Percentiles rank a stretch among this genome's conserved stretches.
These are phyloP conservation scores for Aspergillus intermedius DNA, from an alignment of 2,329 filamentous ascomycete species.

Conservation along the genomic window DNA sequence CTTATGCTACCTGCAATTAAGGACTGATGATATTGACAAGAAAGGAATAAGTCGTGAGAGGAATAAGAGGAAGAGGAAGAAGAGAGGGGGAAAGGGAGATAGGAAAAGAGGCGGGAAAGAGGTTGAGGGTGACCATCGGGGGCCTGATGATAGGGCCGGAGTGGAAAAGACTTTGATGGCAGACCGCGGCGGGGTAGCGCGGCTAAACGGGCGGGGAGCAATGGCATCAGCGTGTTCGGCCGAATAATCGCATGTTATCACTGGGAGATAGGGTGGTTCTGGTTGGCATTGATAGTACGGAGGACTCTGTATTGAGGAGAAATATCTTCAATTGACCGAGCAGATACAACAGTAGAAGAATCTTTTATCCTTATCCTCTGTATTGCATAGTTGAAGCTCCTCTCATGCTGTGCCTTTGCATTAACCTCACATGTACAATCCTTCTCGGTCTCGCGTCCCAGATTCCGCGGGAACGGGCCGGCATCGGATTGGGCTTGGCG, in stretches of 20 bases:
- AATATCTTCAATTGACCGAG: too few species aligned
- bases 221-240: constrained; percentile 20
- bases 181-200: constrained; percentile 20
- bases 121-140: constrained; percentile 11
- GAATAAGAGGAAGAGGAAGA: constrained; percentile 6
- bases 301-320: not conserved
- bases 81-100: constrained; percentile 6
- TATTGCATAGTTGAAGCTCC: too few species aligned
- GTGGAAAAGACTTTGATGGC: constrained; percentile 10
- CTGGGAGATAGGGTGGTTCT: too few species aligned
- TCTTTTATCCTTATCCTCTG: too few species aligned
- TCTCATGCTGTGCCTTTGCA: too few species aligned
- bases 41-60: constrained; percentile 7
- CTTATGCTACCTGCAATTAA: constrained; percentile 11
- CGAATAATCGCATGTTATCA: not conserved
- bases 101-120: not conserved
- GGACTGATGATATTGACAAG: constrained; percentile 6
- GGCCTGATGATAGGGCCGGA: constrained; percentile 2
- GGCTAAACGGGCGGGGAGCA: constrained; percentile 18
- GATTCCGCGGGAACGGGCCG: not conserved
- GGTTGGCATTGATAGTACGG: not conserved
- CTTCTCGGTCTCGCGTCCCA: not conserved
- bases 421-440: too few species aligned
- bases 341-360: too few species aligned
- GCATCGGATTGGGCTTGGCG: not conserved